Base-by-base conservation (phyloP, 2,329 filamentous ascomycete species). In the Cercospora sesami region DNA sequence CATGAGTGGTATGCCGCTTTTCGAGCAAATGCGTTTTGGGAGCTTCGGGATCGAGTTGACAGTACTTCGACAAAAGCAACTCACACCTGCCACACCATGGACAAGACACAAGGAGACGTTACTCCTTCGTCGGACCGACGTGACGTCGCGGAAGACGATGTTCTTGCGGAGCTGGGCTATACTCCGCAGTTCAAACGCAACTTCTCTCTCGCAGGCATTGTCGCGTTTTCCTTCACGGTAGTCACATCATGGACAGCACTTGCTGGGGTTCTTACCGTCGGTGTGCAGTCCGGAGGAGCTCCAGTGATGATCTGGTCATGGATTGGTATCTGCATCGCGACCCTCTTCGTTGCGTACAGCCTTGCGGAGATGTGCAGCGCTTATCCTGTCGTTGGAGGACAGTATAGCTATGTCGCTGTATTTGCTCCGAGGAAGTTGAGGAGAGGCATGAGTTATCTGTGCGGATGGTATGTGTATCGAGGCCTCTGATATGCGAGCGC, bases 241-340 rank as follows among this genome's bases (percentile, higher is more conserved):
- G 84, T 88, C 53, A 87, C 86, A 33, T 84, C 80, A 73, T 88
- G 86, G 86, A 85, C 83, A 33, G 86, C 86, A 4, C 76, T 88
- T 2, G 83, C 82, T 57, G 86, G 86, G 39, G 84, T 86, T 0
- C 81, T 88, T 51, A 85, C 86, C 62, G 82, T 87, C 33, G 86
- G 85, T 5, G 83, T 86, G 10, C 82, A 82, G 66, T 82, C 84
- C 39, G 86, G 86, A 14, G 86, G 86, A 1, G 85, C 86, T 3
- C 84, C 86, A 0, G 85, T 87, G 51, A 87, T 88, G 83, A 81
- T 88, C 6, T 88, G 84, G 78, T 83, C 83, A 51, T 88, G 85
- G 82, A 75, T 87, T 23, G 84, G 81, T 4, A 83, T 87, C 26
- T 85, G 83, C 68, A 60, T 83, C 9, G 78, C 84, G 21, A 83